Evolutionary conservation across 1,284 basidiomycete genomes (phyloP).

Genomic region (Trichosporon sp.): DNA sequence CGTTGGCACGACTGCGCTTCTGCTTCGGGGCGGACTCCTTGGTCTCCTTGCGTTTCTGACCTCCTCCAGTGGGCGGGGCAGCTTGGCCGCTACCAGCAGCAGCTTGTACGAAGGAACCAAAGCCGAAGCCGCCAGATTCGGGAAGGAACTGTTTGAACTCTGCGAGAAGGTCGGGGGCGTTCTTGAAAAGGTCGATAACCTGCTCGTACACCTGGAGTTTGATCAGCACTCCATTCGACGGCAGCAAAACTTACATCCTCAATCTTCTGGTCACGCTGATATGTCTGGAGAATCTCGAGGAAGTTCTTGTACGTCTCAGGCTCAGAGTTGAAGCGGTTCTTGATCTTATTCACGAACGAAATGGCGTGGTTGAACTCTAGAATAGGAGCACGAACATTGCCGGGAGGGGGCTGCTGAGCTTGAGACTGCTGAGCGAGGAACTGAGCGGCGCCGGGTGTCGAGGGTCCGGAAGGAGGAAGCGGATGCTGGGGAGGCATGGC

Average conservation of each 20-base stretch:
- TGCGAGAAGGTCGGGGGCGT: slow-evolving; percentile 82
- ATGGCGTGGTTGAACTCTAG: slow-evolving; percentile 96
- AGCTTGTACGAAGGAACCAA: slow-evolving; percentile 35
- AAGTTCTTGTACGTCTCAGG: slow-evolving; percentile 97
- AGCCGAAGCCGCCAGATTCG: slow-evolving; percentile 50
- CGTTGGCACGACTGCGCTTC: slow-evolving; percentile 50
- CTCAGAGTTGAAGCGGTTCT: slow-evolving; percentile 84
- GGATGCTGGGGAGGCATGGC: slow-evolving; percentile 30
- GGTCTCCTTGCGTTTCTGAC: slow-evolving; percentile 35
- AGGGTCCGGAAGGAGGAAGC: slow-evolving; percentile 23
- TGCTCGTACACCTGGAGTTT: slow-evolving; percentile 74
- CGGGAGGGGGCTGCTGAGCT: slow-evolving; percentile 24
- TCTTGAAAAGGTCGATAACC: slow-evolving; percentile 86
- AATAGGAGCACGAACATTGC: slow-evolving; percentile 37
- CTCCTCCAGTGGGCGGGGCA: slow-evolving; percentile 1
- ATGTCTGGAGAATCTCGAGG: slow-evolving; percentile 93
- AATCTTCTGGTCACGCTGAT: slow-evolving; percentile 88
- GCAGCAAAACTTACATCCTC: slow-evolving; percentile 64
- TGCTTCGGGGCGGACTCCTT: slow-evolving; percentile 41
- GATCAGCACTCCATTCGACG: slow-evolving; percentile 13
- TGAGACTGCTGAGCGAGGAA: slow-evolving; percentile 26
- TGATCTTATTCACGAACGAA: slow-evolving; percentile 98
- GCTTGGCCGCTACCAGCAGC: slow-evolving; percentile 12
- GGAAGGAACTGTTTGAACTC: slow-evolving; percentile 98
- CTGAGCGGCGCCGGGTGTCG: slow-evolving; percentile 41